Percentiles rank a stretch among this genome's conserved stretches.
Evolutionary conservation across 352 stramenopile genomes (phyloP).

Genomic region (Phytophthora ramorum): DNA sequence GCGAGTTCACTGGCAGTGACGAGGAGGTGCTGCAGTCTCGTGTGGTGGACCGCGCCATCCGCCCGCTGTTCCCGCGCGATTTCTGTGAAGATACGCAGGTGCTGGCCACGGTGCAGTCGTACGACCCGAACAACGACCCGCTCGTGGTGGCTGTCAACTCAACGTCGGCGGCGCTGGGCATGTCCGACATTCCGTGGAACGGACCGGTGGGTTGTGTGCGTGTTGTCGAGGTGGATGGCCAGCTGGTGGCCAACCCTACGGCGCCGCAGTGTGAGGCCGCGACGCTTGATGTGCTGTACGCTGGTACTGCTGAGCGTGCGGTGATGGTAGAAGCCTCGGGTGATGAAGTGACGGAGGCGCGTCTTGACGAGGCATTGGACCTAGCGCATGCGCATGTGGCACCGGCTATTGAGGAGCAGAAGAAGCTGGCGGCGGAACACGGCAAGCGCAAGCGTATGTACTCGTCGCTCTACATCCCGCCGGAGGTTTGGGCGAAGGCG

Average conservation of each 20-base stretch:
- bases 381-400: conserved; percentile 75
- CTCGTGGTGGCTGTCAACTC: conserved; percentile 91
- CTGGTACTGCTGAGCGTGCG: conserved; percentile 71
- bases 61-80: conserved; percentile 94
- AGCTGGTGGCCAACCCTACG: conserved; percentile 94
- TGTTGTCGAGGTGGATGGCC: conserved; percentile 83
- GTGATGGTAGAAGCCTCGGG: conserved; percentile 92
- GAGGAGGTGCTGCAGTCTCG: conserved; percentile 97
- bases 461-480: conserved; percentile 45
- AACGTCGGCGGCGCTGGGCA: conserved; percentile 83
- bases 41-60: conserved; percentile 96
- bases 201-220: conserved; percentile 91
- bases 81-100: conserved; percentile 97
- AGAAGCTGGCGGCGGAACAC: conserved; percentile 54
- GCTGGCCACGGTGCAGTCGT: conserved; percentile 89
- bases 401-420: conserved; percentile 68
- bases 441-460: conserved; percentile 81
- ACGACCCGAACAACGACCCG: conserved; percentile 86
- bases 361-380: conserved; percentile 77
- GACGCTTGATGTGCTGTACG: conserved; percentile 88
- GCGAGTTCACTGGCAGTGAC: conserved; percentile 92
- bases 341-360: conserved; percentile 73
- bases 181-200: conserved; percentile 91
- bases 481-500: conserved; percentile 65
- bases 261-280: conserved; percentile 67